Conservation (phyloP, 805 yeast species). For the Wickerhamomyces canadensis region DNA sequence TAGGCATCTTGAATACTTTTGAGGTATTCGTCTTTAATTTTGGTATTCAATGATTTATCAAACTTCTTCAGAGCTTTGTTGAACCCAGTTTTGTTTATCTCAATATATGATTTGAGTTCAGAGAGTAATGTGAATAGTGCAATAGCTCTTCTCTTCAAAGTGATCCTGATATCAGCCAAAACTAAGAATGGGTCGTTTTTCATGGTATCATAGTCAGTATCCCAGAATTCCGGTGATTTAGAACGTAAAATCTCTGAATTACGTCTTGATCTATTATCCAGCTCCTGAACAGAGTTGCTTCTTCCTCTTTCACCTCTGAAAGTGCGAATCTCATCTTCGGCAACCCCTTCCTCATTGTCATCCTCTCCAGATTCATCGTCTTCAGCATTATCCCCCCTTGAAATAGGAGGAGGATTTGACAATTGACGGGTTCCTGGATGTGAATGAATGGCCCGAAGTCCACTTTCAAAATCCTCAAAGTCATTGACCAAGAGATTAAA, state of each 20-base stretch:
- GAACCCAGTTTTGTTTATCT: constrained; percentile 84
- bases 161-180: constrained; percentile 36
- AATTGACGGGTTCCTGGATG: neutral
- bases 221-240: constrained; percentile 23
- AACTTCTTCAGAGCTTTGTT: constrained; percentile 87
- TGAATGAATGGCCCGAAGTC: constrained; percentile 9
- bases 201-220: constrained; percentile 15
- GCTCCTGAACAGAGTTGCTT: constrained; percentile 17
- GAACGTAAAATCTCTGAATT: constrained; percentile 14
- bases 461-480: constrained; percentile 51
- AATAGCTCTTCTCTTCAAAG: constrained; percentile 61
- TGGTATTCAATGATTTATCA: constrained; percentile 71
- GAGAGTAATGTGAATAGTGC: constrained; percentile 68
- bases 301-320: constrained; percentile 16
- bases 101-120: constrained; percentile 78
- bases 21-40: constrained; percentile 56
- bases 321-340: constrained; percentile 11
- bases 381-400: constrained; percentile 10
- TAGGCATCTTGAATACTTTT: constrained; percentile 40
- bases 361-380: constrained; percentile 20
- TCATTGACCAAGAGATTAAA: constrained; percentile 57
- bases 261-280: constrained; percentile 15
- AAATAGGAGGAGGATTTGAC: too few species aligned
- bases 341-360: constrained; percentile 27
- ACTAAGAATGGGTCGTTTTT: constrained; percentile 19